A percentile compares a stretch with the other conserved stretches of the same genome.
phyloP scores from a whole-genome alignment of 768 basidiomycete species.

The Lentinula edodes region DNA sequence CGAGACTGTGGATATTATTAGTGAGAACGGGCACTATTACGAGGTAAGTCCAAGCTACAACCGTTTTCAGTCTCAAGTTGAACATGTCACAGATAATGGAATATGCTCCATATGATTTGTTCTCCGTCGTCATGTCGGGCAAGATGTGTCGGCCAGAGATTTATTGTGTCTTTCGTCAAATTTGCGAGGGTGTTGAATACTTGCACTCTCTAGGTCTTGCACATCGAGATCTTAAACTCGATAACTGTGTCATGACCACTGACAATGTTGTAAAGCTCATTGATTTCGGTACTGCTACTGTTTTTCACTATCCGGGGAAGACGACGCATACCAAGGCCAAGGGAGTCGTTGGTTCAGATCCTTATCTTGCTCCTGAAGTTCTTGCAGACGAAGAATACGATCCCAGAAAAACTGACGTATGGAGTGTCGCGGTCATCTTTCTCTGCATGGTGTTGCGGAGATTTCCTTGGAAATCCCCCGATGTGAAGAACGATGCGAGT shows the following conservation, averaged over 20 bases:
- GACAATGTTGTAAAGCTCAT: conserved; percentile 96
- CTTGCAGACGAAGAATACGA: conserved; percentile 69
- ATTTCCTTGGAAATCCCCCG: conserved; percentile 99
- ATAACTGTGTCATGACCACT: conserved; percentile 99
- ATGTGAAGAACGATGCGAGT: conserved; percentile 86
- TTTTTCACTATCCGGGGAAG: conserved; percentile 98
- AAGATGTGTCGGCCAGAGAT: conserved; percentile 98
- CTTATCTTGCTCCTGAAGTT: conserved; percentile 97
- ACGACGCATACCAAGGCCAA: conserved; percentile 63
- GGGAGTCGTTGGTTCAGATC: conserved; percentile 95
- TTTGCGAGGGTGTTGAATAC: conserved; percentile 96
- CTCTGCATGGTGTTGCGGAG: conserved; percentile 97
- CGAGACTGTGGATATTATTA: conserved; percentile 96
- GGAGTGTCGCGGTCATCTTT: conserved; percentile 98
- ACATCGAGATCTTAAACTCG: conserved; percentile 97
- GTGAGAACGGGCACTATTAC: conserved; percentile 96
- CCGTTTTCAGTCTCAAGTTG: conserved; percentile 7
- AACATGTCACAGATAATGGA: conserved; percentile 82
- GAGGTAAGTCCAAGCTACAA: conserved; percentile 57
- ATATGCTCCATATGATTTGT: conserved; percentile 97
- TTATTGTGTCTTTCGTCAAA: conserved; percentile 98
- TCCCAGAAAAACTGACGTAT: conserved; percentile 96
- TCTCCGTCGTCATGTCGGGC: conserved; percentile 98
- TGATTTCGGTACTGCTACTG: conserved; percentile 99
- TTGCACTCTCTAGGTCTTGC: conserved; percentile 96